These are phyloP conservation scores for button mushroom (Agaricus bisporus) DNA, from an alignment of 768 basidiomycete genomes.

Conservation along the genomic window DNA sequence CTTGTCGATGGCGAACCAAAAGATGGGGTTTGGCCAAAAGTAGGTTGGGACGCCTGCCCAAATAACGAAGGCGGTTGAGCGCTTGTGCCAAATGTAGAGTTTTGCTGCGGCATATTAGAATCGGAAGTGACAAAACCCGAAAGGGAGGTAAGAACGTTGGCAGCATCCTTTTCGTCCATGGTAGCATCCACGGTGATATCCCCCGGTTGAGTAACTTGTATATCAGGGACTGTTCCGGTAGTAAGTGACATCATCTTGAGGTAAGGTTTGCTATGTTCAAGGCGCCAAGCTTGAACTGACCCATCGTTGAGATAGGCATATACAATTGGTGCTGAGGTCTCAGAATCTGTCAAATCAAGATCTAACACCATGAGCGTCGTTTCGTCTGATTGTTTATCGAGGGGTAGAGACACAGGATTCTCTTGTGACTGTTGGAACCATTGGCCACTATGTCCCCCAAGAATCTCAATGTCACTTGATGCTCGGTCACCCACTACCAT, in stretches of 20 bases:
- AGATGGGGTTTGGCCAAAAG: constrained; percentile 16
- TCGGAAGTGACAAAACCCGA: background rate
- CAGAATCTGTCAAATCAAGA: constrained; percentile 54
- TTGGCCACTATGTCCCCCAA: constrained; percentile 31
- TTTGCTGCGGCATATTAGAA: background rate
- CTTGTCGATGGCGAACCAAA: constrained; percentile 17
- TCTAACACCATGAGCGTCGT: constrained; percentile 62
- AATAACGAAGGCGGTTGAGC: constrained; percentile 20
- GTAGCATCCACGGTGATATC: constrained; percentile 2
- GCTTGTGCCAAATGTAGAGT: constrained; percentile 3
- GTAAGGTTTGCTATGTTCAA: constrained; percentile 57
- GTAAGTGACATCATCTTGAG: constrained; percentile 40
- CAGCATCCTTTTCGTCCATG: constrained; percentile 8
- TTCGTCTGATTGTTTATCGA: constrained; percentile 65
- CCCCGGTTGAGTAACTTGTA: background rate
- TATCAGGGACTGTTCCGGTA: constrained; percentile 8
- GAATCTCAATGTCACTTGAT: constrained; percentile 42
- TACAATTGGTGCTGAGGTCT: constrained; percentile 46
- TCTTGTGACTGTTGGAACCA: constrained; percentile 49
- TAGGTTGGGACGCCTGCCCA: constrained; percentile 22
- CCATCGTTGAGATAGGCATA: constrained; percentile 78
- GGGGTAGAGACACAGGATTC: constrained; percentile 53
- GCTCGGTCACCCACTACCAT: constrained; percentile 39
- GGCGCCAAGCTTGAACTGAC: constrained; percentile 66
- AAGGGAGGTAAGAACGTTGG: constrained; percentile 7